Evolutionary conservation across 2,329 filamentous ascomycete species (phyloP), one percentile per base, ranked within the genome.

Genomic region (Pseudogymnoascus pannorum): DNA sequence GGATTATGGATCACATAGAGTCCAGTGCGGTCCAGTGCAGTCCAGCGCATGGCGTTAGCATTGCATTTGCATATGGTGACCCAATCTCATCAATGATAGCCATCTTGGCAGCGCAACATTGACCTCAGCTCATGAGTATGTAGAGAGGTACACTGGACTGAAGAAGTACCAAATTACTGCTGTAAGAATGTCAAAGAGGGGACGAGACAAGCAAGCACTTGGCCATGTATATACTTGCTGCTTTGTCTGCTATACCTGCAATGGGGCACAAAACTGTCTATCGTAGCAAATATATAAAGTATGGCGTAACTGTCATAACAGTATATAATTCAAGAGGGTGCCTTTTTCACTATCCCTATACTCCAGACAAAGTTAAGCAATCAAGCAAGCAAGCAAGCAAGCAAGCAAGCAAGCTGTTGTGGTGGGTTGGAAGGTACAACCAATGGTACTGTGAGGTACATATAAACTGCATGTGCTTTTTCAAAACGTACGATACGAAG

Each of bases 1-100:
- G 24, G 38, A 51, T 51, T 29, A 51, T 16, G 44, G 24, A 51
- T 54, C 24, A 51, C 24, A n/a, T n/a, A n/a, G n/a, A 29, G 24
- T 44, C 40, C 40, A 44, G 40, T 44, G 40, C 24, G 5, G 42
- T 18, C 44, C 24, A 31, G 44, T 54, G 44, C 44, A 24, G 44
- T 16, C 44, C 44, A 51, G 24, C 29, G 24, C 44, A 54, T 54
- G 44, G 44, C 44, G 8, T 54, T 54, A 54, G 44, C 44, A 54
- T 8, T 18, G 24, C 7, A 6, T 31, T 54, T 12, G 24, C 44
- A 29, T 18, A 20, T 54, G n/a, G 44, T 54, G 24, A 54, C 26
- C 44, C 44, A 54, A 54, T 54, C 24, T 54, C 11, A 5, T 54
- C 24, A 4, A 26, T 11, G 48, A 31, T 31, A 31, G 8, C 26